Evolutionary conservation across 163 green algal species (phyloP).

Genomic region (Chloroidium sp.): DNA sequence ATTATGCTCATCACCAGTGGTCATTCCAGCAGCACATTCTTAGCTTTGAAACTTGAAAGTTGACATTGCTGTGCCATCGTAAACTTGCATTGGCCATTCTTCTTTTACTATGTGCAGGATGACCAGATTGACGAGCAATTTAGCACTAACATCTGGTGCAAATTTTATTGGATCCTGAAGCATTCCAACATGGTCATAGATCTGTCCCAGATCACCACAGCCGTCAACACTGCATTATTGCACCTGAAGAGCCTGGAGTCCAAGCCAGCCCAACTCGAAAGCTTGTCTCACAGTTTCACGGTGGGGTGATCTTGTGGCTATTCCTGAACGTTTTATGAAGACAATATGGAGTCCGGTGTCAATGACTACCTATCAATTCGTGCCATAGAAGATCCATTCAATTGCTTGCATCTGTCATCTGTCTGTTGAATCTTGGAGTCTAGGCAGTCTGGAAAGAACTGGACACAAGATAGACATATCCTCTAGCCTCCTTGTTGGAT

Average conservation of each 20-base stretch:
- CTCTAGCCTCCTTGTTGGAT: too few species aligned
- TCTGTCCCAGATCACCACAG: not conserved
- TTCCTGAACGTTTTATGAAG: too few species aligned
- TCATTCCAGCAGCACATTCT: not conserved
- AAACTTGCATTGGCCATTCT: not conserved
- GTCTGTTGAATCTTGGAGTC: too few species aligned
- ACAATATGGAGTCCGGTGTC: too few species aligned
- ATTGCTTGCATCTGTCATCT: too few species aligned
- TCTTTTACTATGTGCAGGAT: slow-evolving; percentile 2
- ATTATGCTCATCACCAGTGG: not conserved
- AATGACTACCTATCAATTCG: too few species aligned
- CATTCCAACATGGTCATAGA: slow-evolving; percentile 12
- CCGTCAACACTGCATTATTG: not conserved
- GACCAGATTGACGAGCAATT: slow-evolving; percentile 13
- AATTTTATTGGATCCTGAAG: slow-evolving; percentile 20
- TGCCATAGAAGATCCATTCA: too few species aligned
- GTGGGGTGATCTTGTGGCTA: too few species aligned
- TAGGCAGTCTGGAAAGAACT: too few species aligned
- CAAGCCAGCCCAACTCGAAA: not conserved
- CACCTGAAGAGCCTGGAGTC: not conserved
- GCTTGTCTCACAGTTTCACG: too few species aligned
- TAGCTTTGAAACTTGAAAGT: not conserved
- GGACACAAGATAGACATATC: too few species aligned
- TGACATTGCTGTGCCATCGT: not conserved
- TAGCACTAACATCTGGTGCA: slow-evolving; percentile 10